A percentile compares a stretch with the other conserved stretches of the same genome.
Conservation (phyloP, 208 protist species). For the Trypanosoma melophagium region DNA sequence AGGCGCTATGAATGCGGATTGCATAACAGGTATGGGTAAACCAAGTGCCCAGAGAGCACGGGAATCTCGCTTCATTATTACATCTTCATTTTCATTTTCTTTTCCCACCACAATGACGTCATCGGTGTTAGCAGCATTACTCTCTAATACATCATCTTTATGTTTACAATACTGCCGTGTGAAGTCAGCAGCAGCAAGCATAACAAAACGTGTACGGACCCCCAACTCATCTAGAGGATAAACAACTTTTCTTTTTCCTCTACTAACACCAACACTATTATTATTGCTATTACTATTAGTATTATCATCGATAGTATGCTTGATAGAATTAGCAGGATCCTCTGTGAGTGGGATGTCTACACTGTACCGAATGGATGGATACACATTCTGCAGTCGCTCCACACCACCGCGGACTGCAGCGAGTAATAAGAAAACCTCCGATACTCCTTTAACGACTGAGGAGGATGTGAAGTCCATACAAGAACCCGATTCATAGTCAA, state of each 20-base stretch:
- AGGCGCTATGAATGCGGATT: background rate
- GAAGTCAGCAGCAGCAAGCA: conserved; percentile 21
- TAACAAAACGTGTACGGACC: conserved; percentile 30
- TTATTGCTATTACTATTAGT: background rate
- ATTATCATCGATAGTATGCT: background rate
- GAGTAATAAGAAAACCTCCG: conserved; percentile 16
- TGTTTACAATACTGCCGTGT: background rate
- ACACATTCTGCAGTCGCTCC: conserved; percentile 12
- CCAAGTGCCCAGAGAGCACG: conserved; percentile 12
- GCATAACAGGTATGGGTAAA: conserved; percentile 19
- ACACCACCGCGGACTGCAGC: background rate
- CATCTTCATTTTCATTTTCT: background rate
- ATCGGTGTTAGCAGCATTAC: background rate
- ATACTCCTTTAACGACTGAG: background rate
- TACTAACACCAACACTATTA: background rate
- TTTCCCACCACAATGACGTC: background rate
- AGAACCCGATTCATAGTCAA: background rate
- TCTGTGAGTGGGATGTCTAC: background rate
- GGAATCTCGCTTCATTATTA: background rate
- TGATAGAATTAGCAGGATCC: background rate
- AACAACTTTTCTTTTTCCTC: background rate
- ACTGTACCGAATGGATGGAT: conserved; percentile 25
- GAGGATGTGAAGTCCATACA: background rate
- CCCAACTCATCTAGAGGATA: conserved; percentile 39
- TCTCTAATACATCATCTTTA: background rate